Conservation (phyloP, 2,329 filamentous ascomycete genomes). For the Myriosclerotinia duriaeana region DNA sequence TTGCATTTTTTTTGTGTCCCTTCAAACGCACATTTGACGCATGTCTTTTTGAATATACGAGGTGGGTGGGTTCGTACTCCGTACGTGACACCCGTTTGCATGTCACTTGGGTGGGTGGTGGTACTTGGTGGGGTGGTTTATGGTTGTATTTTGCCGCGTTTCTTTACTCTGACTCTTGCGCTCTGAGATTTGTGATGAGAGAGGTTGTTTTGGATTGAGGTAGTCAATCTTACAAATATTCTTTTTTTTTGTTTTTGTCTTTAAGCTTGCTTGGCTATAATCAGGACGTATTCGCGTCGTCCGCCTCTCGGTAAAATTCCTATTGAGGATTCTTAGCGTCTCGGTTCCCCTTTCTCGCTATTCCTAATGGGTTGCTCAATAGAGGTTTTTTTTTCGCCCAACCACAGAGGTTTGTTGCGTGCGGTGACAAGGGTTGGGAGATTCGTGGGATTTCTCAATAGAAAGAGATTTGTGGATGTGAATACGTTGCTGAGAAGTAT, state of each 20-base stretch:
- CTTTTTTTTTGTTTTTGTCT: not conserved
- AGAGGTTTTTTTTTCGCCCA: not conserved
- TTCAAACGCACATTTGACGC: not conserved
- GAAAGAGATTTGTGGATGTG: not conserved
- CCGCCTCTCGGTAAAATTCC: conserved; percentile 4
- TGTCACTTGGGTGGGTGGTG: not conserved
- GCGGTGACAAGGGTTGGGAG: not conserved
- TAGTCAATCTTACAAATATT: not conserved
- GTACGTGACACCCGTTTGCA: not conserved
- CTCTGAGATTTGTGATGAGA: no score
- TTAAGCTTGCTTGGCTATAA: not conserved
- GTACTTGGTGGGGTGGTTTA: not conserved
- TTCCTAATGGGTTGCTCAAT: conserved; percentile 24
- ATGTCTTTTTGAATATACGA: not conserved
- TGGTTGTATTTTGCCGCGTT: no score
- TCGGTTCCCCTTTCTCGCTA: conserved; percentile 24
- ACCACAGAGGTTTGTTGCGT: not conserved
- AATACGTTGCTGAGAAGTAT: not conserved
- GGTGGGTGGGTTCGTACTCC: not conserved
- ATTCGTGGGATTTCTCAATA: not conserved
- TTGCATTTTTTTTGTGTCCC: not conserved
- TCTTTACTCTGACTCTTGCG: no score
- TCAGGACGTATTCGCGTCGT: not conserved
- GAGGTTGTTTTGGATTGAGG: no score
- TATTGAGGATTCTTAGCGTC: conserved; percentile 11